These are phyloP conservation scores for Malus hybrid DNA, from an alignment of 331 rosid genomes.

Conservation along the genomic window DNA sequence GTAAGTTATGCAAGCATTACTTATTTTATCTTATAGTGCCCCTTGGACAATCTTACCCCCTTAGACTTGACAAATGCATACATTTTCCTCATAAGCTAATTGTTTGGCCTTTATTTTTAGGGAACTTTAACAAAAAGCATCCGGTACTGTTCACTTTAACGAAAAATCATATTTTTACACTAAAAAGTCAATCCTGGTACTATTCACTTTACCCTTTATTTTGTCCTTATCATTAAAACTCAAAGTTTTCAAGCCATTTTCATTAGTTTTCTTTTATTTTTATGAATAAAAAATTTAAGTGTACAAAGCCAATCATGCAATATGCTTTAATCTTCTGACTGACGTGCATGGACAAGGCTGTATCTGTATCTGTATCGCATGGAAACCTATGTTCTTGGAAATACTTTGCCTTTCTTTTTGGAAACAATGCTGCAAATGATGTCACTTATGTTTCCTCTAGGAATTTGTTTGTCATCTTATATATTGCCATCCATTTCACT, in stretches of 20 bases:
- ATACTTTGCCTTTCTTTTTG: not conserved
- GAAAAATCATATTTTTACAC: too few relatives aligned
- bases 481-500: not conserved
- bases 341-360: not conserved
- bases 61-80: not conserved
- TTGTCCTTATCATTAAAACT: too few relatives aligned
- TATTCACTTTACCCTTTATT: too few relatives aligned
- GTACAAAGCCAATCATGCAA: not conserved
- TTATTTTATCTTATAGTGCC: not conserved
- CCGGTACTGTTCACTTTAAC: too few relatives aligned
- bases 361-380: too few relatives aligned
- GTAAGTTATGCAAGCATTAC: slow-evolving; percentile 27
- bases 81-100: not conserved
- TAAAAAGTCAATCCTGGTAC: too few relatives aligned
- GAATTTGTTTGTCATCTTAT: not conserved
- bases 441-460: not conserved
- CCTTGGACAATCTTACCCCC: not conserved
- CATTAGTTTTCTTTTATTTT: too few relatives aligned
- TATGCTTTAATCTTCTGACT: not conserved
- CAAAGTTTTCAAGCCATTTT: too few relatives aligned
- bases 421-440: not conserved
- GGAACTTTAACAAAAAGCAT: too few relatives aligned
- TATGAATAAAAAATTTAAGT: not conserved
- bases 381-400: not conserved
- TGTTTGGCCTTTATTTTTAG: not conserved